Percentiles rank a stretch among this genome's conserved stretches.
Conservation (phyloP, 1,284 basidiomycete genomes). For the Schizophyllum commune region DNA sequence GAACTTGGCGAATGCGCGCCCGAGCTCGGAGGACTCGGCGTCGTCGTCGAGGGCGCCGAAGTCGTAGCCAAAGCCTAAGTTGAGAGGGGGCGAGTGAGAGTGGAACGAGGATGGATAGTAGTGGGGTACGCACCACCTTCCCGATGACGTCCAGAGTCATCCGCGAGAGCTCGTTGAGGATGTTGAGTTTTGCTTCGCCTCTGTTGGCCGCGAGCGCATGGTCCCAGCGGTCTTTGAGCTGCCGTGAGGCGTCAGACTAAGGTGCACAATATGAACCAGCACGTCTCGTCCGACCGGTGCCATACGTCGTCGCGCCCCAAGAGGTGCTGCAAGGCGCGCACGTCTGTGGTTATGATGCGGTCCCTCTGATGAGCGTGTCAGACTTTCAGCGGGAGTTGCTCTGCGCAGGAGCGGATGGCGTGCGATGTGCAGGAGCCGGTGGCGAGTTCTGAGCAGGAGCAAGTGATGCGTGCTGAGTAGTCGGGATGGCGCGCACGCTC, state of each 20-base stretch:
- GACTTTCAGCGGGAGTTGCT: too few relatives aligned
- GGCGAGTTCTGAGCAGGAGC: too few relatives aligned
- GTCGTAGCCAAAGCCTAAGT: slow-evolving; percentile 64
- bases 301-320: slow-evolving; percentile 5
- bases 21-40: slow-evolving; percentile 35
- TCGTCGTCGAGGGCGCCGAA: slow-evolving; percentile 43
- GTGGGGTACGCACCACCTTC: slow-evolving; percentile 37
- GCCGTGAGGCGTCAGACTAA: neutral
- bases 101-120: too few relatives aligned
- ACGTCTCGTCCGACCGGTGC: slow-evolving; percentile 3
- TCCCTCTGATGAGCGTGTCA: neutral
- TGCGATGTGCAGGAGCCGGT: too few relatives aligned
- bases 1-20: slow-evolving; percentile 36
- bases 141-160: slow-evolving; percentile 66
- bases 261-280: neutral
- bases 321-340: slow-evolving; percentile 4
- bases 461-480: too few relatives aligned
- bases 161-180: slow-evolving; percentile 45
- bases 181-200: slow-evolving; percentile 32
- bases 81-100: too few relatives aligned
- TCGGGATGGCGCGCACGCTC: too few relatives aligned
- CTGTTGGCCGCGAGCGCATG: slow-evolving; percentile 3
- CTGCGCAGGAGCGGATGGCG: too few relatives aligned
- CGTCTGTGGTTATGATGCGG: slow-evolving; percentile 4
- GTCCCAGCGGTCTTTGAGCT: neutral